Percentiles rank a stretch among this genome's conserved stretches.
Evolutionary conservation across 75 land plant species (phyloP).

Genomic region (Pinus tabuliformis): DNA sequence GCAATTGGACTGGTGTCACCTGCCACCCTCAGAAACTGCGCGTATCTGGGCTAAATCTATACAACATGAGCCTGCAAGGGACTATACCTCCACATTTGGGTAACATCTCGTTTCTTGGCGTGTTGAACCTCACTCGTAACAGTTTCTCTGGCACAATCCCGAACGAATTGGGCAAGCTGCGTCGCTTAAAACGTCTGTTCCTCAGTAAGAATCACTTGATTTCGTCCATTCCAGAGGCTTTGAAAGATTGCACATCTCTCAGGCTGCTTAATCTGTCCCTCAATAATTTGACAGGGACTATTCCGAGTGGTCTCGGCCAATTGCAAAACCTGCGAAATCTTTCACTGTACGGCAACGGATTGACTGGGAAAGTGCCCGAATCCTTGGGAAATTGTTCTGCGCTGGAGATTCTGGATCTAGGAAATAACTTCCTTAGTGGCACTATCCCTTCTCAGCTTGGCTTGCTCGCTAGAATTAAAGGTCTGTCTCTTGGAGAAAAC

Average conservation of each 20-base stretch:
- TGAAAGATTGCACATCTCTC: conserved; percentile 35
- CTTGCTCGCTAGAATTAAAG: conserved; percentile 4
- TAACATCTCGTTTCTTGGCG: too few relatives aligned
- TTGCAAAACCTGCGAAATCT: too few relatives aligned
- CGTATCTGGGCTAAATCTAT: too few relatives aligned
- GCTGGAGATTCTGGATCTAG: conserved; percentile 17
- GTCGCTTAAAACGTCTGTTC: conserved; percentile 20
- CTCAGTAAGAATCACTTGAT: background rate
- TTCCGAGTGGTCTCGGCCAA: conserved; percentile 21
- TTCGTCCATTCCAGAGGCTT: conserved; percentile 54
- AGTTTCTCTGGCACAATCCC: too few relatives aligned
- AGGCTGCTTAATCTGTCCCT: conserved; percentile 47
- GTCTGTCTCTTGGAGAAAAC: too few relatives aligned
- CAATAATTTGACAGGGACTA: conserved; percentile 34
- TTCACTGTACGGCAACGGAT: too few relatives aligned
- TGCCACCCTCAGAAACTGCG: too few relatives aligned
- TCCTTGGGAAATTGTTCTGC: conserved; percentile 15
- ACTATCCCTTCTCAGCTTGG: conserved; percentile 3
- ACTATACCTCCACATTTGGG: too few relatives aligned
- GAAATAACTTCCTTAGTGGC: conserved; percentile 21
- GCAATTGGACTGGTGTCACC: too few relatives aligned
- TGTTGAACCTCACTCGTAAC: too few relatives aligned
- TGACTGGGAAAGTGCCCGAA: background rate
- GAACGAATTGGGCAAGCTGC: too few relatives aligned
- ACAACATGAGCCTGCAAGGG: too few relatives aligned